These are phyloP conservation scores for Candida albicans DNA, from an alignment of 1,139 yeast species.

Conservation along the genomic window DNA sequence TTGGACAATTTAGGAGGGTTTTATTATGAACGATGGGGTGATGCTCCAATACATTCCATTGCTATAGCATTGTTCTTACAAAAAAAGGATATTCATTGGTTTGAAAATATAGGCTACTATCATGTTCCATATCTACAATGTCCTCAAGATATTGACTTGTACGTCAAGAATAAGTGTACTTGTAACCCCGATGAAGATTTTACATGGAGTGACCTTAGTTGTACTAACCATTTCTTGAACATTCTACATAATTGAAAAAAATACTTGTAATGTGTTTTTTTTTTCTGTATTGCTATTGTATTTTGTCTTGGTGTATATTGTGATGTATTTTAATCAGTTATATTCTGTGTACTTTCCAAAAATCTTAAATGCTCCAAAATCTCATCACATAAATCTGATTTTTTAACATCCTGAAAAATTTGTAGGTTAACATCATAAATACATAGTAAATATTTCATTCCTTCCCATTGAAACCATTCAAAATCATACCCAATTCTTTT, in stretches of 20 bases:
- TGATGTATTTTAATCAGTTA: neutral
- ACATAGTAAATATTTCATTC: slow-evolving; percentile 58
- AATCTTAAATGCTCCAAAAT: slow-evolving; percentile 44
- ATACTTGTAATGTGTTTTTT: slow-evolving; percentile 14
- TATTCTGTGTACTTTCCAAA: slow-evolving; percentile 30
- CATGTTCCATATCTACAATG: slow-evolving; percentile 39
- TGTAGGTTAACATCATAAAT: slow-evolving; percentile 48
- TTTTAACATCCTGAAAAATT: slow-evolving; percentile 46
- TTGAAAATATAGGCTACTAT: slow-evolving; percentile 33
- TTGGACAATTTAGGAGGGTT: slow-evolving; percentile 37
- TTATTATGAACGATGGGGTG: slow-evolving; percentile 45
- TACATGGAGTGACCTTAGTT: slow-evolving; percentile 27
- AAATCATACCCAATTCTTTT: slow-evolving; percentile 56
- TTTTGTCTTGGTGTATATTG: neutral
- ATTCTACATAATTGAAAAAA: neutral
- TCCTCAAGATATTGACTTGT: slow-evolving; percentile 22
- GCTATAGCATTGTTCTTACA: slow-evolving; percentile 26
- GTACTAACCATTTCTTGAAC: slow-evolving; percentile 28
- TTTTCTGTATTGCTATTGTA: too few species aligned
- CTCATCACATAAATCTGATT: slow-evolving; percentile 49
- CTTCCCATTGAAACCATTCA: slow-evolving; percentile 61
- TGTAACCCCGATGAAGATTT: slow-evolving; percentile 37
- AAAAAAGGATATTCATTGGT: slow-evolving; percentile 30
- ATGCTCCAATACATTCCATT: slow-evolving; percentile 40
- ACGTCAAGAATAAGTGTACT: slow-evolving; percentile 24